A percentile compares a stretch with the other conserved stretches of the same genome.
Evolutionary conservation across 2,329 filamentous ascomycete genomes (phyloP).

Genomic region (Aspergillus sojae): DNA sequence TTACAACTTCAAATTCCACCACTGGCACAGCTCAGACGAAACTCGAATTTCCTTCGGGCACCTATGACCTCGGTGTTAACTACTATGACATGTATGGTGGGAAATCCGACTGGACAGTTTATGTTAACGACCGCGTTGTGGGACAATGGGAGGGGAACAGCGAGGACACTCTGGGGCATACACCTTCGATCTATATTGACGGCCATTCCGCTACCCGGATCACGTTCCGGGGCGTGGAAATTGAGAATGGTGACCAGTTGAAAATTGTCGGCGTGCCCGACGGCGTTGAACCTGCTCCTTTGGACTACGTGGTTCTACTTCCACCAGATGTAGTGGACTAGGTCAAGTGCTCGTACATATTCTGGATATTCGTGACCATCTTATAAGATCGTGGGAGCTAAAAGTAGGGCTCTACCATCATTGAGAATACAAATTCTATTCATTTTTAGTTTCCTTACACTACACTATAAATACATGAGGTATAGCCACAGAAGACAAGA

Average conservation of each 20-base stretch:
- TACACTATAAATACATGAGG: too few species aligned
- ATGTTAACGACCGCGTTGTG: conserved; percentile 55
- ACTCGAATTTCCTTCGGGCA: conserved; percentile 54
- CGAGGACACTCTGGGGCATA: conserved; percentile 63
- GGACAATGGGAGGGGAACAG: conserved; percentile 63
- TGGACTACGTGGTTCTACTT: conserved; percentile 68
- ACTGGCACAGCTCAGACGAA: conserved; percentile 52
- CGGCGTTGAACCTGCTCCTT: conserved; percentile 64
- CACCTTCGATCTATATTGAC: conserved; percentile 61
- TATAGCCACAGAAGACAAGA: too few species aligned
- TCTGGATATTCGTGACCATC: too few species aligned
- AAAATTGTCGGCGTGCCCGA: conserved; percentile 61
- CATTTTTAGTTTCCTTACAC: too few species aligned
- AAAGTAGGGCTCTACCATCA: too few species aligned
- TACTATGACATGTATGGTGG: conserved; percentile 68
- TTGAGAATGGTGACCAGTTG: conserved; percentile 56
- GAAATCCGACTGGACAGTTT: conserved; percentile 58
- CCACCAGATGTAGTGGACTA: conserved; percentile 62
- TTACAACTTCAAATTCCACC: conserved; percentile 57
- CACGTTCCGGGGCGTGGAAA: conserved; percentile 56
- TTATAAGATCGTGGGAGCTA: too few species aligned
- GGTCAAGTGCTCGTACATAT: too few species aligned
- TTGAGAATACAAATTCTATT: too few species aligned
- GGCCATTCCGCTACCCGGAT: conserved; percentile 66
- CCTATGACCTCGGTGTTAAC: conserved; percentile 66